Base-by-base conservation (phyloP, 352 stramenopile genomes). In the Pythium coloratum region DNA sequence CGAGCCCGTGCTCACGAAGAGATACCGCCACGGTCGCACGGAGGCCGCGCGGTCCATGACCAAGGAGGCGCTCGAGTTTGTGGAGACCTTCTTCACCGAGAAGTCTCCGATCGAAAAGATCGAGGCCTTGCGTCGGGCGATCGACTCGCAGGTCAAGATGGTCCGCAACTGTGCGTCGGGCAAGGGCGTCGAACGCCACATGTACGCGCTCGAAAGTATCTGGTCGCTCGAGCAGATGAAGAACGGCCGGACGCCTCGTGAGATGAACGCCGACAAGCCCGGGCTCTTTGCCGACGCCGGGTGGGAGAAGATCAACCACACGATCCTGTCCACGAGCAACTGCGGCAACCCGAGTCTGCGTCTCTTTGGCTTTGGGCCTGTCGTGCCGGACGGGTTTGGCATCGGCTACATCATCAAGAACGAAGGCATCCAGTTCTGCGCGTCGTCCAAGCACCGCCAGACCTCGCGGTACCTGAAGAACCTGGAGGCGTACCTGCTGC, bases 401-500 rank as follows among this genome's bases (percentile, higher is more conserved):
- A 97, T 99, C 56, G 96, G 96, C 54, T 99, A 99, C 81, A 98
- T 99, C 63, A 99, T 99, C 76, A 98, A 98, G 71, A 94, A 98
- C 66, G 78, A 96, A 67, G 86, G 90, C 64, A 86, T 98, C 55
- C 87, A 97, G 71, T 89, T 95, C 70, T 95, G 87, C 61, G 87
- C 84, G 18, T 87, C 81, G 26, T 94, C 83, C 34, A 89, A 90
- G 60, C 87, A 95, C 67, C 83, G 87, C 28, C 87, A 94, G 62
- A 95, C 87, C 3, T 76, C 84, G 59, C 84, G 87, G n/a, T 95
- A 90, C 70, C 75, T 94, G 33, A 86, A 92, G 55, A 93, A 92
- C 71, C 72, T 95, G 18, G 80, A 95, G 61, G 78, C 73, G 49
- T 95, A 94, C 59, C 69, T 94, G 69, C 72, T 92, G 60, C 74